These are phyloP conservation scores for Coffea eugenioides DNA, from an alignment of 257 asterid species.

Conservation along the genomic window DNA sequence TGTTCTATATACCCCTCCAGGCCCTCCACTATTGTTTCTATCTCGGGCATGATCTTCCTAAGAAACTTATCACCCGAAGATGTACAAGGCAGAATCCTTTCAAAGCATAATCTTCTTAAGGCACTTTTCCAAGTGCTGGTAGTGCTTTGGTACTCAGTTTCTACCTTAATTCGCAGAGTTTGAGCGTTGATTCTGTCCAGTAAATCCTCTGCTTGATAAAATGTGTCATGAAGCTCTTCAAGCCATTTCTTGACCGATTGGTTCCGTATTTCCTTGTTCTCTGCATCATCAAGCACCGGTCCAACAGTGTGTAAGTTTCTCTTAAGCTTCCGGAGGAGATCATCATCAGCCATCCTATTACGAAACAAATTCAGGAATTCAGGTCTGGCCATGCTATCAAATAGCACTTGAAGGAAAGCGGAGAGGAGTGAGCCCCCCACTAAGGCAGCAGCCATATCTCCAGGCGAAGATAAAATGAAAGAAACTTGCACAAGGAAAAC, in stretches of 20 bases:
- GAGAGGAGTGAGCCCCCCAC: slow-evolving; percentile 12
- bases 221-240: not conserved
- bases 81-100: not conserved
- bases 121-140: not conserved
- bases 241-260: slow-evolving; percentile 13
- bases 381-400: slow-evolving; percentile 11
- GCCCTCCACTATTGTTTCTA: slow-evolving; percentile 3
- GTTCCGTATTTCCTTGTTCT: slow-evolving; percentile 14
- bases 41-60: not conserved
- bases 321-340: not conserved
- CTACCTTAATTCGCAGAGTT: slow-evolving; percentile 10
- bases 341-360: not conserved
- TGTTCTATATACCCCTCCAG: slow-evolving; percentile 8
- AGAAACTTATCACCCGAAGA: not conserved
- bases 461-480: too few relatives aligned
- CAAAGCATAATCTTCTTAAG: too few relatives aligned
- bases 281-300: slow-evolving; percentile 25
- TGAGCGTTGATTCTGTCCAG: slow-evolving; percentile 22
- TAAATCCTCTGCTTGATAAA: slow-evolving; percentile 16
- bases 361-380: not conserved
- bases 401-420: not conserved
- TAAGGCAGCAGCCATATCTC: not conserved
- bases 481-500: too few relatives aligned
- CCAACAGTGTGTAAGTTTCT: slow-evolving; percentile 1
- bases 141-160: not conserved